phyloP scores from a whole-genome alignment of 1,139 yeast species.

The Kodamaea sp. region DNA sequence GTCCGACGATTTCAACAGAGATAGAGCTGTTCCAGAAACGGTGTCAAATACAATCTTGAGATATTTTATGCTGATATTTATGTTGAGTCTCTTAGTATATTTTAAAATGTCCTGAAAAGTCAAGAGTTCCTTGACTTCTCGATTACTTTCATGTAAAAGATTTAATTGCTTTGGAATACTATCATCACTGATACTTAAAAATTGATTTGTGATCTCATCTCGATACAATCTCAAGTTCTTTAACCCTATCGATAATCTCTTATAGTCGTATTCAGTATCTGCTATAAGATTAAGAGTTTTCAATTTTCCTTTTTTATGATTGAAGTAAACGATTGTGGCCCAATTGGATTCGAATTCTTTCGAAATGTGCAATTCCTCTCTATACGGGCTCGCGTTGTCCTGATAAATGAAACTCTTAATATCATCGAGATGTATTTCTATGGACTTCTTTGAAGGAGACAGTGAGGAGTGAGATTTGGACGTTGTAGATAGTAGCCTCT shows the following conservation, averaged over 20 bases:
- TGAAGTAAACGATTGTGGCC: constrained; percentile 76
- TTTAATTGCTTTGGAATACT: constrained; percentile 14
- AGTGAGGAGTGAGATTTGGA: constrained; percentile 1
- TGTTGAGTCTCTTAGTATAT: constrained; percentile 67
- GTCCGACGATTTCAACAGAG: background rate
- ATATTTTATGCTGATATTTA: constrained; percentile 46
- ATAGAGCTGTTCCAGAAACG: constrained; percentile 23
- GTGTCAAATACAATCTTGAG: constrained; percentile 43
- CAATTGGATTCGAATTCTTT: constrained; percentile 66
- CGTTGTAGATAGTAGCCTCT: constrained; percentile 12
- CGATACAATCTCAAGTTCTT: constrained; percentile 51
- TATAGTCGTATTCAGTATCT: constrained; percentile 60
- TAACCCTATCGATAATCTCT: constrained; percentile 54
- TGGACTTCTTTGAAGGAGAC: constrained; percentile 23
- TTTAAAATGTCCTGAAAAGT: constrained; percentile 67
- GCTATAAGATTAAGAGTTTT: constrained; percentile 75
- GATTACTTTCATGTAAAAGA: constrained; percentile 28
- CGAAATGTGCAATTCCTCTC: constrained; percentile 80
- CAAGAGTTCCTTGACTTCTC: constrained; percentile 38
- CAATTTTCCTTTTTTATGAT: constrained; percentile 56
- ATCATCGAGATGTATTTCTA: constrained; percentile 64
- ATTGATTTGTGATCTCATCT: constrained; percentile 33
- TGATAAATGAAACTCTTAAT: constrained; percentile 69
- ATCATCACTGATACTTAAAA: constrained; percentile 20
- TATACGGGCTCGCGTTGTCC: constrained; percentile 72